Percentiles rank a stretch among this genome's conserved stretches.
phyloP scores from a whole-genome alignment of 2,329 filamentous ascomycete genomes.

The Alternaria burnsii region DNA sequence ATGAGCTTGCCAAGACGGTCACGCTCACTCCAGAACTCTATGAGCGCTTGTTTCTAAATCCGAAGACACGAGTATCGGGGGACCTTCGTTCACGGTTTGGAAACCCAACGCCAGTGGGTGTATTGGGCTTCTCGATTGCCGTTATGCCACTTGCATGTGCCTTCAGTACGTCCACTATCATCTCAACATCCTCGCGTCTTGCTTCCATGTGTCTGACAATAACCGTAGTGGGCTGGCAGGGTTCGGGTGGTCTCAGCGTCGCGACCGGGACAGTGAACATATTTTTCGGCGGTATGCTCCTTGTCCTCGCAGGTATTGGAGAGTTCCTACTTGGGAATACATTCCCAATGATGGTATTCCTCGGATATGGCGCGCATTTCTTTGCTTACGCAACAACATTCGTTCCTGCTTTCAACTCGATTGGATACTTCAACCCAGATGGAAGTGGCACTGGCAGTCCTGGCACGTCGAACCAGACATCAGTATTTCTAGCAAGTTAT shows the following conservation, averaged over 20 bases:
- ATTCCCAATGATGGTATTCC: slow-evolving; percentile 29
- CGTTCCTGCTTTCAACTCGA: slow-evolving; percentile 22
- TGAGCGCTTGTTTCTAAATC: slow-evolving; percentile 23
- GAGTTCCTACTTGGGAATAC: slow-evolving; percentile 27
- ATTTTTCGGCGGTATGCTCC: slow-evolving; percentile 24
- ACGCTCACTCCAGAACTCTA: slow-evolving; percentile 28
- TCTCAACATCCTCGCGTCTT: neutral
- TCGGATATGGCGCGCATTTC: slow-evolving; percentile 27
- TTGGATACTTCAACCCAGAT: slow-evolving; percentile 29
- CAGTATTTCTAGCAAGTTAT: slow-evolving; percentile 20
- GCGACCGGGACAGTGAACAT: slow-evolving; percentile 22
- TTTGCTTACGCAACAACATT: slow-evolving; percentile 25
- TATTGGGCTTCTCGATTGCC: slow-evolving; percentile 23
- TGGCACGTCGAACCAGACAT: slow-evolving; percentile 17
- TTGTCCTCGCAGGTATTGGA: slow-evolving; percentile 22
- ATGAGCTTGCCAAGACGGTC: slow-evolving; percentile 23
- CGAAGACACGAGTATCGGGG: slow-evolving; percentile 17
- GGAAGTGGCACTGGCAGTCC: slow-evolving; percentile 25
- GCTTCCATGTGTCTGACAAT: neutral
- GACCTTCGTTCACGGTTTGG: slow-evolving; percentile 19
- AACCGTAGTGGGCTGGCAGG: slow-evolving; percentile 24
- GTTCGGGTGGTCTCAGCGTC: slow-evolving; percentile 20
- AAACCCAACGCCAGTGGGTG: slow-evolving; percentile 26
- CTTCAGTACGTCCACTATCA: slow-evolving; percentile 17
- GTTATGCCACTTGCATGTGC: slow-evolving; percentile 22